These are phyloP conservation scores for Fraxinus pennsylvanica DNA, from an alignment of 257 asterid species.

Conservation along the genomic window DNA sequence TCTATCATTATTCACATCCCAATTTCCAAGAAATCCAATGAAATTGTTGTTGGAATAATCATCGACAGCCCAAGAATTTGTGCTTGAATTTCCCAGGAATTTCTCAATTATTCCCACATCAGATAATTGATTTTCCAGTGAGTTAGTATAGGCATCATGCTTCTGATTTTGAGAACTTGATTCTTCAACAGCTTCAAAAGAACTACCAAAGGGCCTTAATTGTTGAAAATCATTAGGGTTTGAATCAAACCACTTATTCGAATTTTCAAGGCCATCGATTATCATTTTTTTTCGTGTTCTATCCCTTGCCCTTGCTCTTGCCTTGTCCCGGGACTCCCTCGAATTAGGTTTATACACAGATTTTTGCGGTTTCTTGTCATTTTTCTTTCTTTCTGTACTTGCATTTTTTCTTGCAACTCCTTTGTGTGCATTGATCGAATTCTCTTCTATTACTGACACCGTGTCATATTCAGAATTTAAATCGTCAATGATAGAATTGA, in stretches of 20 bases:
- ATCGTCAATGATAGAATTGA: slow-evolving; percentile 14
- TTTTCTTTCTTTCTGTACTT: background rate
- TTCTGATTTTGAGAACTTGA: slow-evolving; percentile 12
- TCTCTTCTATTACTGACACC: background rate
- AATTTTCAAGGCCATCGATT: slow-evolving; percentile 21
- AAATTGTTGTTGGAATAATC: slow-evolving; percentile 25
- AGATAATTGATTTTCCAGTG: slow-evolving; percentile 27
- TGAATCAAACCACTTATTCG: background rate
- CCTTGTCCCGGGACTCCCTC: slow-evolving; percentile 52
- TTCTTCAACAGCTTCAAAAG: background rate
- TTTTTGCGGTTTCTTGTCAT: slow-evolving; percentile 7
- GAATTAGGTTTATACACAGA: background rate
- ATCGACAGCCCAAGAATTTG: slow-evolving; percentile 22
- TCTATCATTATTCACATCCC: slow-evolving; percentile 40
- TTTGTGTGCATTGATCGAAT: slow-evolving; percentile 7
- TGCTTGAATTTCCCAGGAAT: slow-evolving; percentile 32
- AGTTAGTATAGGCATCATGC: background rate
- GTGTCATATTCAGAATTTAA: slow-evolving; percentile 16
- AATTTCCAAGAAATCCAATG: slow-evolving; percentile 45
- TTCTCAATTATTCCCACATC: slow-evolving; percentile 57
- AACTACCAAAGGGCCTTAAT: slow-evolving; percentile 7
- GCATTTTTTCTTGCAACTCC: background rate
- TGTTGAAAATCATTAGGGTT: slow-evolving; percentile 31
- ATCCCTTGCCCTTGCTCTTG: slow-evolving; percentile 53
- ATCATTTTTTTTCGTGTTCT: slow-evolving; percentile 58